Base-by-base conservation (phyloP, 2,329 filamentous ascomycete species). In the Phymatotrichopsis omnivora region DNA sequence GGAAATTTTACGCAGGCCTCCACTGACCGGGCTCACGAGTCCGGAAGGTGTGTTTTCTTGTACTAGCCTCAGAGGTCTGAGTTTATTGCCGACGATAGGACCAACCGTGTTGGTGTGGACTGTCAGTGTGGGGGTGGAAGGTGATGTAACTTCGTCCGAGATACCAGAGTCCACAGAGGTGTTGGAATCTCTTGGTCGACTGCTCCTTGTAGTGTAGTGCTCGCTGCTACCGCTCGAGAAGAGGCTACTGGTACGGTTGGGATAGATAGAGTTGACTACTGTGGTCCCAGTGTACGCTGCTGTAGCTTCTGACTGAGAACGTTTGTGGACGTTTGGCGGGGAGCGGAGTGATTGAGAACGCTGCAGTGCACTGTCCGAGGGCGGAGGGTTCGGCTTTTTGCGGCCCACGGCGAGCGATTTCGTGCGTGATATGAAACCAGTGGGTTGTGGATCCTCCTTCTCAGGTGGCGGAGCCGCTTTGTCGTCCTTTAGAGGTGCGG, bases 61-160 rank as follows among this genome's bases (percentile, higher is more conserved):
- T 35, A 96, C 86, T 23, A 98, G 71, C 12, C 89, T 74, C 54
- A 98, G 68, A 5, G 89, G 89, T 27, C 87, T 75, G 47, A 93
- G 78, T 64, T 91, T 91, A 59, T 79, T 80, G 33, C 76, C 76
- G 3, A 74, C 74, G 45, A 75, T 57, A 32, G 53, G 50, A 7
- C 55, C 56, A 16, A 42, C 42, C 12, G 41, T 39, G 5, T 47
- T 51, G 4, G 24, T 34, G 33, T 20, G 44, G 37, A 30, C 42
- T 38, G 24, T 49, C 29, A 65, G 82, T 80, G 45, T 73, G 71
- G 2, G 74, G 10, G 34, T 39, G 23, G 43, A 45, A 12, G 37
- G 49, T 42, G 47, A n/a, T 39, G 42, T 14, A 25, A 22, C 22
- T n/a, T 19, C 43, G 16, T 53, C 50, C 28, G 45, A 34, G 34